Percentiles rank a stretch among this genome's conserved stretches.
These are phyloP conservation scores for Escovopsis sp. DNA, from an alignment of 2,329 filamentous ascomycete genomes.

Conservation along the genomic window DNA sequence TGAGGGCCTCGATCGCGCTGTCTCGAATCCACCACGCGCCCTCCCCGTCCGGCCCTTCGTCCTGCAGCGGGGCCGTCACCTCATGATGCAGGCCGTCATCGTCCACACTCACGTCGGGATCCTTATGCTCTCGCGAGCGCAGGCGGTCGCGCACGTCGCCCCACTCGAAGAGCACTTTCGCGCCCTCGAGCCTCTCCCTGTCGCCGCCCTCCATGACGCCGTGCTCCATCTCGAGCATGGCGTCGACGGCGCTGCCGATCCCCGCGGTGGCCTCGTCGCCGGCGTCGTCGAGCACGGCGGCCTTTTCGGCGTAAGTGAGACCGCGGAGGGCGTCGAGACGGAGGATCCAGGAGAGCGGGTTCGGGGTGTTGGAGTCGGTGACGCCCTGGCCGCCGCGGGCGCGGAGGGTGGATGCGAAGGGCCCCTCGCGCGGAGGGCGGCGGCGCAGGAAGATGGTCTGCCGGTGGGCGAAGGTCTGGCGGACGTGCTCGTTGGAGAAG, in stretches of 20 bases:
- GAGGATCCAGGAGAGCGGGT: constrained; percentile 63
- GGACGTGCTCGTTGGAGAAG: constrained; percentile 49
- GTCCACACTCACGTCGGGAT: constrained; percentile 13
- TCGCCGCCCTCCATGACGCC: constrained; percentile 27
- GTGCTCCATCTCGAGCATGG: constrained; percentile 48
- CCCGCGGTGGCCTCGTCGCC: constrained; percentile 33
- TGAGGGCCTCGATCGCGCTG: constrained; percentile 37
- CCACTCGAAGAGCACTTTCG: constrained; percentile 42
- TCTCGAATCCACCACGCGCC: constrained; percentile 39
- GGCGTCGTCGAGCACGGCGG: constrained; percentile 39
- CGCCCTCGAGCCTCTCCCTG: constrained; percentile 28
- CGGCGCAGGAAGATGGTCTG: constrained; percentile 63
- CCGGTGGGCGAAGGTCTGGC: constrained; percentile 44
- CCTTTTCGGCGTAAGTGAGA: constrained; percentile 51
- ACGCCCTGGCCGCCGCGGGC: constrained; percentile 53
- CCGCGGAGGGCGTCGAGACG: constrained; percentile 36
- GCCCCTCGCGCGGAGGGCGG: constrained; percentile 49
- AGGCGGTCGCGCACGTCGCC: constrained; percentile 27
- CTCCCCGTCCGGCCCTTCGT: constrained; percentile 10
- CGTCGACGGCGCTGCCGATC: constrained; percentile 46
- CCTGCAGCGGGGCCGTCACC: constrained; percentile 7
- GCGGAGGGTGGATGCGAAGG: constrained; percentile 59
- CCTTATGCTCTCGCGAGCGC: constrained; percentile 4
- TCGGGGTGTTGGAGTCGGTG: constrained; percentile 13
- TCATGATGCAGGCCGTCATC: constrained; percentile 12